Evolutionary conservation across 2,329 filamentous ascomycete genomes (phyloP).

Genomic region (Talaromyces sp.): DNA sequence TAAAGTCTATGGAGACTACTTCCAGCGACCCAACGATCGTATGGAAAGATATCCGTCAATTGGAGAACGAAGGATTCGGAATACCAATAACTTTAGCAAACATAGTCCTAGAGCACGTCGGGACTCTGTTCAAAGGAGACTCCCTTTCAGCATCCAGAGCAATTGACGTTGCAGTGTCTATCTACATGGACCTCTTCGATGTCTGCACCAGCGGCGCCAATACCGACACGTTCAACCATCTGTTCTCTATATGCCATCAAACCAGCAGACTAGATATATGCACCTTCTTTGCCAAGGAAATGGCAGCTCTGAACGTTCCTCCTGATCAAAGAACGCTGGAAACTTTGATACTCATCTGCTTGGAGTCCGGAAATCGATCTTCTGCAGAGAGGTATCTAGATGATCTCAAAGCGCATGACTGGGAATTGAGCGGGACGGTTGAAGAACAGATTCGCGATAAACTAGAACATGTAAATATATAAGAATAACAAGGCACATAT

Average conservation of each 20-base stretch:
- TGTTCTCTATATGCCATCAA: conserved; percentile 51
- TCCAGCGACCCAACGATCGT: conserved; percentile 50
- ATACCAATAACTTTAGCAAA: conserved; percentile 51
- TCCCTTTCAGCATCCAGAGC: conserved; percentile 30
- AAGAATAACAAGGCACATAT: too few species aligned
- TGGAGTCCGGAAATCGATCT: conserved; percentile 37
- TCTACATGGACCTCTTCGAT: conserved; percentile 60
- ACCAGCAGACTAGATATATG: conserved; percentile 52
- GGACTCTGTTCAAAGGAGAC: conserved; percentile 37
- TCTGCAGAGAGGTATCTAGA: conserved; percentile 39
- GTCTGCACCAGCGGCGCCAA: conserved; percentile 47
- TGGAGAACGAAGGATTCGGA: conserved; percentile 48
- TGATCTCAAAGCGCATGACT: conserved; percentile 34
- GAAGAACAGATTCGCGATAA: conserved; percentile 26
- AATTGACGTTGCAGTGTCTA: conserved; percentile 50
- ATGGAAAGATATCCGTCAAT: conserved; percentile 55
- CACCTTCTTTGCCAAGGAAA: conserved; percentile 61
- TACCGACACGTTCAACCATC: conserved; percentile 56
- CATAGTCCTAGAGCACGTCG: conserved; percentile 51
- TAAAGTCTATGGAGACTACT: conserved; percentile 51
- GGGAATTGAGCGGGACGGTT: conserved; percentile 25
- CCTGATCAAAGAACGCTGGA: conserved; percentile 62
- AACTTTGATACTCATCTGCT: conserved; percentile 57
- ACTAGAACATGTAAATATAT: background rate
- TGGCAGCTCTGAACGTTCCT: conserved; percentile 53